phyloP scores from a whole-genome alignment of 805 yeast species.

The Candida stauntonica region DNA sequence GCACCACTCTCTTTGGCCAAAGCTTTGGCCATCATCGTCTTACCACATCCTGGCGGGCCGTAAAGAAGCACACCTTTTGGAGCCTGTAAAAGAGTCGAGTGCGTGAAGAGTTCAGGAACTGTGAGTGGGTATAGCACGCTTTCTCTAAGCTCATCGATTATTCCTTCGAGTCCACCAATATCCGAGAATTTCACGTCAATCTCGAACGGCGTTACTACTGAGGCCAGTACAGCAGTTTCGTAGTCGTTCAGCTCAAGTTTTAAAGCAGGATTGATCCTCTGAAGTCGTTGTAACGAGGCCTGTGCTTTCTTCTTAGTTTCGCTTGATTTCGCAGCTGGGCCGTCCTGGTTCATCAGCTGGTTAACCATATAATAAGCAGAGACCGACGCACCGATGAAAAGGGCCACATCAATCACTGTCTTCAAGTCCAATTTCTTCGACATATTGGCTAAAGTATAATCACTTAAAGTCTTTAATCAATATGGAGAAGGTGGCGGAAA shows the following conservation, averaged over 20 bases:
- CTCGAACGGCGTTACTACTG: conserved; percentile 81
- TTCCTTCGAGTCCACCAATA: conserved; percentile 82
- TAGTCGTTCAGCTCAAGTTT: conserved; percentile 58
- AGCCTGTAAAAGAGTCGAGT: conserved; percentile 74
- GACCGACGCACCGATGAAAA: conserved; percentile 59
- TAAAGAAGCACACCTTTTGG: conserved; percentile 91
- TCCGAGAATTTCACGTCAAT: conserved; percentile 70
- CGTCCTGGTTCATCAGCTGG: conserved; percentile 39
- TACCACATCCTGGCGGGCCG: conserved; percentile 98
- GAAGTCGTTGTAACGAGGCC: conserved; percentile 53
- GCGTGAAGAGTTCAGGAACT: conserved; percentile 66
- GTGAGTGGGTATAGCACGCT: conserved; percentile 85
- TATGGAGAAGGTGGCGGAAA: too few relatives aligned
- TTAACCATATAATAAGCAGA: conserved; percentile 62
- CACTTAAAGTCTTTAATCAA: too few relatives aligned
- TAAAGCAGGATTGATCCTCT: conserved; percentile 53
- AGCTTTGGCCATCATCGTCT: conserved; percentile 96
- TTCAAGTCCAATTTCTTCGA: conserved; percentile 34
- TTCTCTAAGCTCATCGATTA: conserved; percentile 82
- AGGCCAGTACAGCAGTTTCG: conserved; percentile 71
- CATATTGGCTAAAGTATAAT: conserved; percentile 8
- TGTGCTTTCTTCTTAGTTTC: conserved; percentile 60
- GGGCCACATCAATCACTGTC: conserved; percentile 41
- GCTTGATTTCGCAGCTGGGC: conserved; percentile 44
- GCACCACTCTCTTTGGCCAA: conserved; percentile 91